Percentiles rank a stretch among this genome's conserved stretches.
Evolutionary conservation across 1,284 basidiomycete genomes (phyloP).

Genomic region (Gymnopus androsaceus): DNA sequence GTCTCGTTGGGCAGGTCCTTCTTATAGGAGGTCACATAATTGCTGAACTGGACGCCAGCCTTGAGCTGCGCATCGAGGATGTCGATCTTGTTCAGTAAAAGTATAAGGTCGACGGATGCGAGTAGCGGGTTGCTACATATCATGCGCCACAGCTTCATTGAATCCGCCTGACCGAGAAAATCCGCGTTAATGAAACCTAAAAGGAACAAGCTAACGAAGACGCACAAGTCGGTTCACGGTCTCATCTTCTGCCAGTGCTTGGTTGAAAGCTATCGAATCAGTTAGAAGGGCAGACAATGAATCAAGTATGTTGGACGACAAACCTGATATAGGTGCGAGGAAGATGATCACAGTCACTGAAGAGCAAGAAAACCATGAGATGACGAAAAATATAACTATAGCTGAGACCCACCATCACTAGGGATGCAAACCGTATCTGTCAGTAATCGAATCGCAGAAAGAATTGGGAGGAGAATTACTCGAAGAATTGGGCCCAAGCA

Average conservation of each 20-base stretch:
- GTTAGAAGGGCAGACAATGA: neutral
- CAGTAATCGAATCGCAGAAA: too few species aligned
- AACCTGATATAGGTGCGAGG: constrained; percentile 57
- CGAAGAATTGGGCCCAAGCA: constrained; percentile 66
- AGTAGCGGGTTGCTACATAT: constrained; percentile 61
- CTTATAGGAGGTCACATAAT: constrained; percentile 54
- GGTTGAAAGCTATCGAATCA: constrained; percentile 50
- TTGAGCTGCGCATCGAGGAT: constrained; percentile 56
- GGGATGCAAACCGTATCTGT: too few species aligned
- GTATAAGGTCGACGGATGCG: constrained; percentile 51
- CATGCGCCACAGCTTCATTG: constrained; percentile 60
- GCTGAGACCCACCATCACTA: too few species aligned
- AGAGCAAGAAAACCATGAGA: constrained; percentile 8
- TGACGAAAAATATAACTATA: too few species aligned
- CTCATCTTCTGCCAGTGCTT: constrained; percentile 59
- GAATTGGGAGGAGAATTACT: too few species aligned
- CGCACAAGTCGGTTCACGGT: constrained; percentile 58
- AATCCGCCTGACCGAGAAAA: constrained; percentile 46
- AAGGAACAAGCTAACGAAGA: constrained; percentile 10
- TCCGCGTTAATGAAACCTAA: neutral
- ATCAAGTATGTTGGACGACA: neutral
- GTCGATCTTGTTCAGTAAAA: constrained; percentile 68
- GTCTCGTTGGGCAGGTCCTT: constrained; percentile 52
- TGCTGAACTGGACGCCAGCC: constrained; percentile 52
- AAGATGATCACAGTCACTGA: constrained; percentile 64